Base-by-base conservation (phyloP, 108 stramenopile genomes). In the Nitzschia sp. region DNA sequence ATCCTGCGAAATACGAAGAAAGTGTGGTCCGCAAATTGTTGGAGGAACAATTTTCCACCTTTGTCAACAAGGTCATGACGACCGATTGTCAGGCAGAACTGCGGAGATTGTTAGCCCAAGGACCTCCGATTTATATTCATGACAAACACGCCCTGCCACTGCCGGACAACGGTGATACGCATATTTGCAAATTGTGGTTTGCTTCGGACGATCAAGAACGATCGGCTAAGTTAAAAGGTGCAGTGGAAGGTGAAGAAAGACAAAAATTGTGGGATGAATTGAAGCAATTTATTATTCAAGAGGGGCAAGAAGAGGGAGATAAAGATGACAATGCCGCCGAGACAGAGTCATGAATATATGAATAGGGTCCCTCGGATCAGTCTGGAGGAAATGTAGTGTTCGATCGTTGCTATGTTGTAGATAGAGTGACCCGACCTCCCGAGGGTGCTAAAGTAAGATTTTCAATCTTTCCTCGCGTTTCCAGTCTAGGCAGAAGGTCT, bases 41-140 rank as follows among this genome's bases (percentile, higher is more conserved):
- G 28, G 29, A 72, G 28, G 46, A 62, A 9, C 76, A 77, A 51
- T 80, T 78, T 48, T 36, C 53, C 18, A 49, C 49, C 11, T 80
- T 59, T 51, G 64, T 84, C 0, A 59, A 84, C 42, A 66, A 76
- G 1, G 87, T 92, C 46, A 87, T 87, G 70, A 85, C 66, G 26
- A 90, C 87, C 3, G 87, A 92, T 69, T 95, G 93, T 66, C 87
- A 90, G 66, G 93, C 93, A 26, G 88, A 88, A 54, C 60, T 95
- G 46, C 70, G 82, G 48, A 81, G 93, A 58, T 55, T 95, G 31
- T 55, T 95, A 13, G 76, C 58, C 9, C 59, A 48, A 1, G 93
- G 93, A n/a, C 93, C 93, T 32, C 93, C 93, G 9, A 75, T 90
- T 45, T 92, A 80, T 38, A 57, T 95, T 2, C 57, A 62, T 1